Evolutionary conservation across 139 green algal species (phyloP).

Genomic region (Yamagishiella unicocca): DNA sequence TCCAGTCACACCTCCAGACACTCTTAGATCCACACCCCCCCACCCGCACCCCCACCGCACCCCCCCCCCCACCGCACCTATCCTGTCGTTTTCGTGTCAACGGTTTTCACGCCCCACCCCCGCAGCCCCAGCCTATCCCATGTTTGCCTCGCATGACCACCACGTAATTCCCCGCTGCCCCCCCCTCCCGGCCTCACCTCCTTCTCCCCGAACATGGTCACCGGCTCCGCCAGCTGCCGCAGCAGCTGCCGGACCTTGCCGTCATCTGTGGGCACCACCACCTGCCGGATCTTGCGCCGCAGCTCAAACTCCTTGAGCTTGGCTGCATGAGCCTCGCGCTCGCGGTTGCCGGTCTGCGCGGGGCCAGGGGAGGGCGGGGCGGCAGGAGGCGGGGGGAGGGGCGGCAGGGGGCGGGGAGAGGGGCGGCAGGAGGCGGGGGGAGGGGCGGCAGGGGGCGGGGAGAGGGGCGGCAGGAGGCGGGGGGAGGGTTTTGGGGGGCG

Average conservation of each 20-base stretch:
- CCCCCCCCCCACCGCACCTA: neutral
- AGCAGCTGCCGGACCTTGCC: conserved; percentile 81
- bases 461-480: neutral
- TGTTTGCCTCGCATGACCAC: neutral
- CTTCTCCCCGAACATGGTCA: conserved; percentile 97
- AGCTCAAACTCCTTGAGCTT: conserved; percentile 85
- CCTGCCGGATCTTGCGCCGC: conserved; percentile 67
- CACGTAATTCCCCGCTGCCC: neutral
- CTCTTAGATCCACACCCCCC: neutral
- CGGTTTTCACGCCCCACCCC: no score
- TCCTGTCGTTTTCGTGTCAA: no score
- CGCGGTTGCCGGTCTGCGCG: conserved; percentile 47
- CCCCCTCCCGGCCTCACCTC: conserved; percentile 67
- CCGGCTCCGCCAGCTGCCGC: conserved; percentile 85
- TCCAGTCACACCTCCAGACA: neutral
- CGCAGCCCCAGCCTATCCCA: neutral
- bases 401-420: neutral
- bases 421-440: neutral
- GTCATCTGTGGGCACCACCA: conserved; percentile 85
- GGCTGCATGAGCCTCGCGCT: conserved; percentile 74
- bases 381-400: neutral
- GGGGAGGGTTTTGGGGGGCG: neutral
- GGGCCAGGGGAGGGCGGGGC: no score
- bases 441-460: no score
- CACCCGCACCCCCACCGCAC: neutral